Conservation (phyloP, 2,329 filamentous ascomycete genomes). For the Aspergillus tubingensis region DNA sequence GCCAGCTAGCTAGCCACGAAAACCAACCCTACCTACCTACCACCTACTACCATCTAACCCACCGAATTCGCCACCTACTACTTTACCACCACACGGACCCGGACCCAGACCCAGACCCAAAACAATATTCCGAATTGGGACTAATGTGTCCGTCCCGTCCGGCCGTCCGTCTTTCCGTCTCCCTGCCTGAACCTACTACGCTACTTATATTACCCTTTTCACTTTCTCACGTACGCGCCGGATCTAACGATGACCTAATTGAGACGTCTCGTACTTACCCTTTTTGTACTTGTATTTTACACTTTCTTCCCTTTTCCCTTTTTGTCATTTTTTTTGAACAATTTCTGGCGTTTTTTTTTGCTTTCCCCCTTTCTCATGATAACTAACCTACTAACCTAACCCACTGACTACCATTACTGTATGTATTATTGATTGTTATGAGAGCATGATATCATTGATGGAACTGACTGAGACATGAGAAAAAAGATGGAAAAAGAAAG, state of each 20-base stretch:
- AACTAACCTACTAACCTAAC: background rate
- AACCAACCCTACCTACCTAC: background rate
- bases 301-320: background rate
- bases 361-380: background rate
- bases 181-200: background rate
- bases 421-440: constrained; percentile 16
- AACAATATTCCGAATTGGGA: background rate
- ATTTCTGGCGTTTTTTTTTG: background rate
- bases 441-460: constrained; percentile 13
- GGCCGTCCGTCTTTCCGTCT: too few relatives aligned
- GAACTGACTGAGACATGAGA: constrained; percentile 2
- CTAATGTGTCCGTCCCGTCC: background rate
- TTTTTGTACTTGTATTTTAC: constrained; percentile 2
- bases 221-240: background rate
- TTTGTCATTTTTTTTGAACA: background rate
- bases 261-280: background rate
- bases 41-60: background rate
- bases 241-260: background rate
- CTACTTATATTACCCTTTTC: background rate
- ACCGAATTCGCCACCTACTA: too few relatives aligned
- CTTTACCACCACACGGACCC: too few relatives aligned
- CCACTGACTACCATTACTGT: background rate
- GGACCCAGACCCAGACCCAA: background rate
- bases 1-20: background rate
- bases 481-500: background rate